These are phyloP conservation scores for Rhododendron molle DNA, from an alignment of 148 eudicot species.

Conservation along the genomic window DNA sequence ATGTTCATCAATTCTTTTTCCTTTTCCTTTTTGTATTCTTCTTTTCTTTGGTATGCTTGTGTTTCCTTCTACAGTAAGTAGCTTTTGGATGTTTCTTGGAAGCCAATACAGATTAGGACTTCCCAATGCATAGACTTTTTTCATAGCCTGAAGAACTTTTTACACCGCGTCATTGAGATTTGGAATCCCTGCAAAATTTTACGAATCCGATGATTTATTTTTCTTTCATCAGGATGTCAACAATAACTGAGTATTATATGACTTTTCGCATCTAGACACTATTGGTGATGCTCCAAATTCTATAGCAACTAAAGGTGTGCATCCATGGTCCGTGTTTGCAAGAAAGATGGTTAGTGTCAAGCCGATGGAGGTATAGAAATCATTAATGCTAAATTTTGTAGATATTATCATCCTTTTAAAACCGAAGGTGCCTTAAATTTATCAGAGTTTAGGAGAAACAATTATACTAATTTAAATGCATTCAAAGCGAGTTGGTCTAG, in stretches of 20 bases:
- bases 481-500: background rate
- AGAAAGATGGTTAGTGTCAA: background rate
- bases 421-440: background rate
- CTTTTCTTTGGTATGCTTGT: background rate
- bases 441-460: background rate
- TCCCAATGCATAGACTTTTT: background rate
- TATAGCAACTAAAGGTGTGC: background rate
- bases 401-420: background rate
- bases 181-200: background rate
- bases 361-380: background rate
- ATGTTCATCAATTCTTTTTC: background rate
- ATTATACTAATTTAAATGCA: background rate
- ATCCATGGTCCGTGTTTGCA: background rate
- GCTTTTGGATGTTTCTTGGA: background rate
- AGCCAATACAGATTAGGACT: background rate
- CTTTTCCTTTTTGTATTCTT: background rate
- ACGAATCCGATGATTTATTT: background rate
- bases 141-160: background rate
- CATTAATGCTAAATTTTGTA: background rate
- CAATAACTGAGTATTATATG: background rate
- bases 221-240: background rate
- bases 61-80: background rate
- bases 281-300: background rate
- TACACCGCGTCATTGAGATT: background rate
- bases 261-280: background rate